Percentiles rank a stretch among this genome's conserved stretches.
Evolutionary conservation across 139 green algal genomes (phyloP).

Genomic region (Chlorella sp.): DNA sequence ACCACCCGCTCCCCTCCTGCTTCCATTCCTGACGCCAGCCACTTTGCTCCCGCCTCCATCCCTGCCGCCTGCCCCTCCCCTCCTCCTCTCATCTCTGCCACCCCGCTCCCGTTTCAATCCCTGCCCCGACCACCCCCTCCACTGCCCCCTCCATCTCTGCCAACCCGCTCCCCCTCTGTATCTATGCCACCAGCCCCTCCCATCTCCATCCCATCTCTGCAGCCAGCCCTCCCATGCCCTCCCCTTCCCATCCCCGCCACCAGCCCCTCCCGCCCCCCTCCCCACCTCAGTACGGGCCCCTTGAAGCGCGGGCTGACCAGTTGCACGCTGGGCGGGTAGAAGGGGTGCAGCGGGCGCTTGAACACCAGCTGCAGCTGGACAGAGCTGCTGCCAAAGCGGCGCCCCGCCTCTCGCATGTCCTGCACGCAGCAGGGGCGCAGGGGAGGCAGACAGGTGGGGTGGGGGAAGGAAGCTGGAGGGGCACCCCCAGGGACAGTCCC

Average conservation of each 20-base stretch:
- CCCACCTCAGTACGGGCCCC: constrained; percentile 41
- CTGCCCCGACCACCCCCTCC: too few species aligned
- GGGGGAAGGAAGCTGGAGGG: neutral
- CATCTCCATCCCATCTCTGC: too few species aligned
- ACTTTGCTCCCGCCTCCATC: too few species aligned
- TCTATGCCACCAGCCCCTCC: too few species aligned
- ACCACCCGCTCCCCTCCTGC: too few species aligned
- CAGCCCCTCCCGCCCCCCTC: neutral
- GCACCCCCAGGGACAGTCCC: too few species aligned
- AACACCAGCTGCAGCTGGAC: constrained; percentile 79
- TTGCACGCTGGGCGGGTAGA: constrained; percentile 81
- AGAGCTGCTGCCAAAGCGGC: constrained; percentile 52
- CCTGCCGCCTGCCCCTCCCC: neutral
- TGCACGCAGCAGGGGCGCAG: constrained; percentile 18
- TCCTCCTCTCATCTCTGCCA: neutral
- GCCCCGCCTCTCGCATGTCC: constrained; percentile 68
- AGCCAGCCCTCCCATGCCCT: neutral
- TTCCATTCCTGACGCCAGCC: neutral
- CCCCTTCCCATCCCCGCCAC: neutral
- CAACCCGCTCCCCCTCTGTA: too few species aligned
- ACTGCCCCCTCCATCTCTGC: neutral
- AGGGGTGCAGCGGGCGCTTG: constrained; percentile 88
- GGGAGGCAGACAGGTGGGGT: neutral
- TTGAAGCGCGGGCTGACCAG: constrained; percentile 68
- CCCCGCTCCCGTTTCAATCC: neutral